phyloP scores from a whole-genome alignment of 805 yeast species.

The Cyberlindnera bimundalis region DNA sequence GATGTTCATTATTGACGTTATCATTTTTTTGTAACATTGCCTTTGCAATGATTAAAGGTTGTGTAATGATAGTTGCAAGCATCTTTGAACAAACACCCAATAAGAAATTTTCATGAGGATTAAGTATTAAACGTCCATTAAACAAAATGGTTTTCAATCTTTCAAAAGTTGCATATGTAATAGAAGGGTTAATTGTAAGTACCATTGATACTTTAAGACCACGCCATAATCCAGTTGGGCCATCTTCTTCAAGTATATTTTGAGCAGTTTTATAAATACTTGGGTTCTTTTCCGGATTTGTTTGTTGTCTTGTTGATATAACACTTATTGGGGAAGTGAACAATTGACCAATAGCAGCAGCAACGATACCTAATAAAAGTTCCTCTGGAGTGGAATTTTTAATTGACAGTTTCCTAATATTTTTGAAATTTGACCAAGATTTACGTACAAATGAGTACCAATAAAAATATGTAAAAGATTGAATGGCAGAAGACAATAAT shows the following conservation, averaged over 20 bases:
- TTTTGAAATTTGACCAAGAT: constrained; percentile 39
- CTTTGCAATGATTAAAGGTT: constrained; percentile 82
- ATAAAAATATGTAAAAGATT: constrained; percentile 80
- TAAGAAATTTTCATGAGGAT: constrained; percentile 62
- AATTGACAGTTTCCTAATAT: constrained; percentile 14
- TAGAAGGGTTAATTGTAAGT: constrained; percentile 78
- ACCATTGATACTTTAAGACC: constrained; percentile 80
- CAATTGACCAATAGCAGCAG: constrained; percentile 78
- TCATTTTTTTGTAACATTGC: constrained; percentile 65
- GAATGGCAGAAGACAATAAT: constrained; percentile 67
- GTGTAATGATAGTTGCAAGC: constrained; percentile 75
- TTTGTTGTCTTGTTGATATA: constrained; percentile 64
- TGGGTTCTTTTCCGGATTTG: constrained; percentile 34
- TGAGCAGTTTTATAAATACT: constrained; percentile 41
- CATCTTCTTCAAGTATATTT: constrained; percentile 59
- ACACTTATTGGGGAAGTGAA: constrained; percentile 82
- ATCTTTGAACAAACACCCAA: constrained; percentile 80
- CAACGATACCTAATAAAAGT: constrained; percentile 69
- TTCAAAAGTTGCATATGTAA: constrained; percentile 80
- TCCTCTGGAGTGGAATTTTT: constrained; percentile 58
- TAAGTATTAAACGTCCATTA: constrained; percentile 35
- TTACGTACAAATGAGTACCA: constrained; percentile 77
- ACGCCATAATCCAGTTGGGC: constrained; percentile 72
- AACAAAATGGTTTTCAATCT: constrained; percentile 52
- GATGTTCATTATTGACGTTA: constrained; percentile 38